These are phyloP conservation scores for Senna siamea DNA, from an alignment of 306 rosid species.

Conservation along the genomic window DNA sequence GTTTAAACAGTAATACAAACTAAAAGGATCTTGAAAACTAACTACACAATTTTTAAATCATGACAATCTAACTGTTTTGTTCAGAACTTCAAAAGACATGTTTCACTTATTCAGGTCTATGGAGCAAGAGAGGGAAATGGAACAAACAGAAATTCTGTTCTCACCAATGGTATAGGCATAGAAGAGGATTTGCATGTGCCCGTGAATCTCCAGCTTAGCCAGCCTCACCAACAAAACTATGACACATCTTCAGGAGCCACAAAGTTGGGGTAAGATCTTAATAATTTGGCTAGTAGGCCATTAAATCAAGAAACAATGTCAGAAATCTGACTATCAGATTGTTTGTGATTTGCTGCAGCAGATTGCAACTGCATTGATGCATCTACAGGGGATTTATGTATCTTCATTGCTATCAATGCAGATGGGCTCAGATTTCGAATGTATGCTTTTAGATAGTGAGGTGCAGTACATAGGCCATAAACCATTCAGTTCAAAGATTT, in stretches of 20 bases:
- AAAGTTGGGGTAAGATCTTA: slow-evolving; percentile 56
- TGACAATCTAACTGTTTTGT: slow-evolving; percentile 12
- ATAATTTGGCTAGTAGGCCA: slow-evolving; percentile 2
- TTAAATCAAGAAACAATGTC: slow-evolving; percentile 20
- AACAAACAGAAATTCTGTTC: slow-evolving; percentile 39
- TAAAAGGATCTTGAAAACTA: slow-evolving; percentile 4
- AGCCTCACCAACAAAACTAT: slow-evolving; percentile 57
- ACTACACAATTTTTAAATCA: not conserved
- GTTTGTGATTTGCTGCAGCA: slow-evolving; percentile 43
- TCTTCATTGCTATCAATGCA: slow-evolving; percentile 38
- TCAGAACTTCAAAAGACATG: slow-evolving; percentile 32
- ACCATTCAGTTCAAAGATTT: slow-evolving; percentile 35
- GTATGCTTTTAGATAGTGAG: slow-evolving; percentile 36
- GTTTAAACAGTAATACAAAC: slow-evolving; percentile 21
- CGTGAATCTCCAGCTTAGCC: slow-evolving; percentile 70
- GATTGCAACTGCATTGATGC: slow-evolving; percentile 50
- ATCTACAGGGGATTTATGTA: slow-evolving; percentile 34
- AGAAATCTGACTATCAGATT: slow-evolving; percentile 31
- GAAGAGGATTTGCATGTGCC: slow-evolving; percentile 57
- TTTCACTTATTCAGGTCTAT: slow-evolving; percentile 53
- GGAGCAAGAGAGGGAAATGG: slow-evolving; percentile 54
- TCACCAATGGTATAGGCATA: slow-evolving; percentile 46
- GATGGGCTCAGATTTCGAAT: slow-evolving; percentile 43
- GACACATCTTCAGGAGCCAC: slow-evolving; percentile 49
- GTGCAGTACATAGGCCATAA: slow-evolving; percentile 32